These are phyloP conservation scores for Fraxinus cuspidata DNA, from an alignment of 257 asterid genomes.

Conservation along the genomic window DNA sequence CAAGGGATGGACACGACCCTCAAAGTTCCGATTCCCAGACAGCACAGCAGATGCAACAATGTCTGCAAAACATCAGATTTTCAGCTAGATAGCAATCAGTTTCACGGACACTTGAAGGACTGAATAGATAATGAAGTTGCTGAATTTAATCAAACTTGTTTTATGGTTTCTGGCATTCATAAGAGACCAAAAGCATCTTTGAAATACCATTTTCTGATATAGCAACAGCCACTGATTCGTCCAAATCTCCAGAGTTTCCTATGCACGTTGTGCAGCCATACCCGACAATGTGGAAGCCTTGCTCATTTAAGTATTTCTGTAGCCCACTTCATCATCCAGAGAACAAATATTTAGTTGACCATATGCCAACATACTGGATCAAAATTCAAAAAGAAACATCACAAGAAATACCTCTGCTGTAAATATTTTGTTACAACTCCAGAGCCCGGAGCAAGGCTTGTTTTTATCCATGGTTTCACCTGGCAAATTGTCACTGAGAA, in stretches of 20 bases:
- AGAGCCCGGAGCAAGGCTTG: constrained; percentile 97
- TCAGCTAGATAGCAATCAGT: constrained; percentile 16
- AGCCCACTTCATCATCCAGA: neutral
- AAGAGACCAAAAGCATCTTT: neutral
- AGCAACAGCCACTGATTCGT: constrained; percentile 79
- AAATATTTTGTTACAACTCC: constrained; percentile 90
- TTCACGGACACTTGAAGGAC: neutral
- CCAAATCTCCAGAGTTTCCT: constrained; percentile 56
- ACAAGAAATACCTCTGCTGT: constrained; percentile 60
- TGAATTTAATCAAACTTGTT: too few species aligned
- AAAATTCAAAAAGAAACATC: neutral
- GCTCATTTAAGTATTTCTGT: constrained; percentile 34
- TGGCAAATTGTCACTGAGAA: constrained; percentile 33
- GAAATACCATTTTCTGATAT: constrained; percentile 19
- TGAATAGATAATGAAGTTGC: neutral
- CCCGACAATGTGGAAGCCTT: neutral
- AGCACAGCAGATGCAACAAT: constrained; percentile 97
- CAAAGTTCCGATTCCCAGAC: constrained; percentile 92
- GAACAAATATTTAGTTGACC: neutral
- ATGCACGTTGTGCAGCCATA: constrained; percentile 12
- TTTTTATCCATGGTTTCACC: constrained; percentile 98
- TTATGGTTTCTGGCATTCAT: neutral
- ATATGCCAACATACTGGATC: constrained; percentile 13
- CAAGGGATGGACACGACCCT: constrained; percentile 96
- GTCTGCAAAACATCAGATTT: constrained; percentile 51